These are phyloP conservation scores for Phytophthora hybrid DNA, from an alignment of 352 stramenopile genomes.

Conservation along the genomic window DNA sequence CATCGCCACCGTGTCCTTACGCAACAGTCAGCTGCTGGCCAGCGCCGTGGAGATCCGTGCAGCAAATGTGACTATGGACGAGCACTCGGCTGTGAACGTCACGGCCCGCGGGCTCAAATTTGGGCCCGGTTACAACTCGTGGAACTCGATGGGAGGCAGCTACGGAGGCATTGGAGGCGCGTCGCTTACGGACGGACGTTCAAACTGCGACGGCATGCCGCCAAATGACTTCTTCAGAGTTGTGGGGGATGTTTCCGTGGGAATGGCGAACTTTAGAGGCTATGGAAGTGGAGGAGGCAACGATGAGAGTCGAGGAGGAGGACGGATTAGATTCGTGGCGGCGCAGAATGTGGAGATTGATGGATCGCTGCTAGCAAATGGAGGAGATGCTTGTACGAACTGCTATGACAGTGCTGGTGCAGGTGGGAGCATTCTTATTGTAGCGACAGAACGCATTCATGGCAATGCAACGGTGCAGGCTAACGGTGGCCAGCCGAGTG, in stretches of 20 bases:
- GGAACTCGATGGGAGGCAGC: constrained; percentile 65
- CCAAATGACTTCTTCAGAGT: constrained; percentile 69
- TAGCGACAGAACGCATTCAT: constrained; percentile 46
- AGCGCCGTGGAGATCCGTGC: constrained; percentile 74
- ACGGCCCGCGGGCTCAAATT: constrained; percentile 78
- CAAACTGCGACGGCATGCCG: constrained; percentile 61
- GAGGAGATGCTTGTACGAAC: constrained; percentile 55
- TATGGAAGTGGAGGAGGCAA: constrained; percentile 85
- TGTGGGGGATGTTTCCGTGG: constrained; percentile 68
- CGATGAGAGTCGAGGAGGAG: constrained; percentile 67
- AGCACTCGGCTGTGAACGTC: constrained; percentile 58
- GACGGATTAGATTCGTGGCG: constrained; percentile 60
- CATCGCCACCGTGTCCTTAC: constrained; percentile 44
- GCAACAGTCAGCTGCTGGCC: constrained; percentile 59
- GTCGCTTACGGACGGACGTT: constrained; percentile 48
- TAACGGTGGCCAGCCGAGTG: constrained; percentile 59
- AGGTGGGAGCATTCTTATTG: constrained; percentile 62
- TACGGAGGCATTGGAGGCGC: constrained; percentile 84
- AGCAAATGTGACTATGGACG: constrained; percentile 52
- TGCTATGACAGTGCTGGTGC: constrained; percentile 66
- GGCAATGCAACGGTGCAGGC: constrained; percentile 57
- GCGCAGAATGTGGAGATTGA: constrained; percentile 58
- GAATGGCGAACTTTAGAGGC: constrained; percentile 73
- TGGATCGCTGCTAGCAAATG: constrained; percentile 72
- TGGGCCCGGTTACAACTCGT: constrained; percentile 84